These are phyloP conservation scores for Cryptosporidium felis DNA, from an alignment of 169 alveolate species.

Conservation along the genomic window DNA sequence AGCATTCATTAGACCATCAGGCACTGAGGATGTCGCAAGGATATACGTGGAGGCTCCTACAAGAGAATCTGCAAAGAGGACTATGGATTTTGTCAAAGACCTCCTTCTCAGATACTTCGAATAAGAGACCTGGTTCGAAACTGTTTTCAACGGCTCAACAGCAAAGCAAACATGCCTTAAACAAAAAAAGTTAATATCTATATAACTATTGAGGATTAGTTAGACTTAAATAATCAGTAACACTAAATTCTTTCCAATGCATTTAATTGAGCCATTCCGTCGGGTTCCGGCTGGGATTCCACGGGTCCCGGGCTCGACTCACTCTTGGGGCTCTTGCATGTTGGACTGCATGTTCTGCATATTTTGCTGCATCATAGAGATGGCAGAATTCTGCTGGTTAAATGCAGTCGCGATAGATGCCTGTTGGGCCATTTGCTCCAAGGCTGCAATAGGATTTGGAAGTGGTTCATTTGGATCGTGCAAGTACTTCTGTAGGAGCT, in stretches of 20 bases:
- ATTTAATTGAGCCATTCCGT: too few relatives aligned
- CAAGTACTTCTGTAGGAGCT: constrained; percentile 46
- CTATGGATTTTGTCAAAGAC: constrained; percentile 61
- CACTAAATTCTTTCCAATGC: neutral
- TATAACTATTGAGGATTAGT: too few relatives aligned
- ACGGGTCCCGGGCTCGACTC: too few relatives aligned
- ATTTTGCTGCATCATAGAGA: constrained; percentile 6
- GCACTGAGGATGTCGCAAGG: constrained; percentile 87
- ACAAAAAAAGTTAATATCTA: too few relatives aligned
- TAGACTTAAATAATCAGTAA: neutral
- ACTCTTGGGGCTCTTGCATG: constrained; percentile 23
- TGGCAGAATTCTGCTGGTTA: constrained; percentile 1
- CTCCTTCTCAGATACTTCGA: constrained; percentile 18
- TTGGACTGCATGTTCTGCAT: neutral
- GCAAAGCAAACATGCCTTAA: neutral
- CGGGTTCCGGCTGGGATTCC: too few relatives aligned
- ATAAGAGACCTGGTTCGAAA: too few relatives aligned
- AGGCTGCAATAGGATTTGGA: constrained; percentile 55
- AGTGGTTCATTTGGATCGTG: constrained; percentile 67
- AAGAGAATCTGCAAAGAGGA: constrained; percentile 73
- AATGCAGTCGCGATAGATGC: constrained; percentile 46
- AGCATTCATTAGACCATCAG: constrained; percentile 87
- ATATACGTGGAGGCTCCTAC: constrained; percentile 83
- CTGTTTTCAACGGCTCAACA: too few relatives aligned
- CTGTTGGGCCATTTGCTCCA: constrained; percentile 65